These are phyloP conservation scores for Coprinopsis sp. DNA, from an alignment of 768 basidiomycete species.

Conservation along the genomic window DNA sequence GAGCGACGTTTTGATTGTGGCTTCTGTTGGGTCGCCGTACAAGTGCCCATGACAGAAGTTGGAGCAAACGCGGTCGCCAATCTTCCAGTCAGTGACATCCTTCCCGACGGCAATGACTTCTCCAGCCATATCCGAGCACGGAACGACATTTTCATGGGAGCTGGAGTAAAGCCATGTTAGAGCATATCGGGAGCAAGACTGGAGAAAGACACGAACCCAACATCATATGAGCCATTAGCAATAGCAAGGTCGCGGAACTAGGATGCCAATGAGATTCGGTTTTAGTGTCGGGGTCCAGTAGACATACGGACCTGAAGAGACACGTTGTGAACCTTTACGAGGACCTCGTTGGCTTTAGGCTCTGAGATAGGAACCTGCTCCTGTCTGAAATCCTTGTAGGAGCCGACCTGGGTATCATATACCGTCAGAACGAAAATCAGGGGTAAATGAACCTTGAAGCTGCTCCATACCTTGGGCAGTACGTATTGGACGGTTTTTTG, in stretches of 20 bases:
- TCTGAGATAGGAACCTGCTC: constrained; percentile 22
- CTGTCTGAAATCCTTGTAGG: constrained; percentile 19
- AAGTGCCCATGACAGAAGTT: constrained; percentile 49
- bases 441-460: too few species aligned
- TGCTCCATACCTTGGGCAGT: not conserved
- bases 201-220: constrained; percentile 16
- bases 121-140: constrained; percentile 52
- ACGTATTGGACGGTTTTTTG: not conserved
- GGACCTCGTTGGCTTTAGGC: constrained; percentile 44
- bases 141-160: constrained; percentile 24
- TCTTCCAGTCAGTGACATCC: constrained; percentile 43
- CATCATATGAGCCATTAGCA: constrained; percentile 33
- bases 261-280: not conserved
- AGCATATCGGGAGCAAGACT: not conserved
- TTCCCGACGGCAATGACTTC: constrained; percentile 46
- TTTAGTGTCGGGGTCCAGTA: not conserved
- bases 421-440: not conserved
- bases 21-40: constrained; percentile 35
- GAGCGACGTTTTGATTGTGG: constrained; percentile 31
- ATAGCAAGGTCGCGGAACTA: constrained; percentile 50
- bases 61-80: constrained; percentile 53
- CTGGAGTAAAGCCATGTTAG: constrained; percentile 5
- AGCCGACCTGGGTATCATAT: constrained; percentile 13
- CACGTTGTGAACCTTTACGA: constrained; percentile 53
- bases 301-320: constrained; percentile 41